Base-by-base conservation (phyloP, 2,329 filamentous ascomycete species). In the Emergomyces pasteurianus region DNA sequence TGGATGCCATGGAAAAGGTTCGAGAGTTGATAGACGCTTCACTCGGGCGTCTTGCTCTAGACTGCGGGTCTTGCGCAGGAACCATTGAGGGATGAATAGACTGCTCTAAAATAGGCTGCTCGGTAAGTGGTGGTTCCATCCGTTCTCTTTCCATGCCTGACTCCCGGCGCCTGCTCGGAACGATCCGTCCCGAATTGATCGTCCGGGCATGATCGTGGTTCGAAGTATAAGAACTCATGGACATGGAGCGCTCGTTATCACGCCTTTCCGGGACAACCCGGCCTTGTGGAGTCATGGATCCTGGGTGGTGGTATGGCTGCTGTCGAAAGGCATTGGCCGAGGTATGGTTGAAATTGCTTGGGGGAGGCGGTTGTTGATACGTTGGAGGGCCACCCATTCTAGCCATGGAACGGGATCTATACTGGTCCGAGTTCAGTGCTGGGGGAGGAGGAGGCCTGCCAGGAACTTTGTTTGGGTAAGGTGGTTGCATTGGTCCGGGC, bases 201-300 rank as follows among this genome's bases (percentile, higher is more conserved):
- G 92, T 96, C 74, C 96, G 92, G 14, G 79, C 76, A 73, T 94
- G 88, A 52, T 91, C 80, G 68, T 89, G 82, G 67, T 95, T 90
- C 59, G 87, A 81, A 2, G 86, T 81, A 67, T 90, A 89, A 10
- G 89, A 90, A 5, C 88, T 94, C 87, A 99, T 87, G 53, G 92
- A 96, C 94, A 97, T 97, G 64, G 94, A 86, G 61, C 94, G 85
- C 74, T 97, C 92, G 68, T 97, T 92, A 60, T 95, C 90, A 63
- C 92, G 88, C 59, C 92, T 86, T 71, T 96, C 92, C 1, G 94
- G 94, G 9, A 99, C 91, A 42, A 94, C 81, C 63, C 94, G 84
- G 38, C 94, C 94, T 72, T 96, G 92, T 9, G 92, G 90, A 2
- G 94, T 99, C 56, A 90, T 95, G 63, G 90, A 86, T 65, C 79